Conservation (phyloP, 257 asterid species). For the Catharanthus roseus region DNA sequence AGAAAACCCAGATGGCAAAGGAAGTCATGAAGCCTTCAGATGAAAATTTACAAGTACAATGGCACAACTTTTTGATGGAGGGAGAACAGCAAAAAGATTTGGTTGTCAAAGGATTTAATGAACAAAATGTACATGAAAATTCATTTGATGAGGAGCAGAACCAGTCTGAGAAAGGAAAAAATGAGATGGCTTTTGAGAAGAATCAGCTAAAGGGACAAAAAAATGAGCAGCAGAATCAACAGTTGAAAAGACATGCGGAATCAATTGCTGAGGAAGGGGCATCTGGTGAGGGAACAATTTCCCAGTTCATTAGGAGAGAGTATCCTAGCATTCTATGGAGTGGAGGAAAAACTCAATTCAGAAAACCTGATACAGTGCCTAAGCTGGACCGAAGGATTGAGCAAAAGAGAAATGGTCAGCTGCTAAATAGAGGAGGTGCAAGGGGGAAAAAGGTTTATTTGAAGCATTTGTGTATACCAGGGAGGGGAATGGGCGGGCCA, state of each 20-base stretch:
- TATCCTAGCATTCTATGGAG: conserved; percentile 1
- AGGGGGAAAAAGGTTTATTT: neutral
- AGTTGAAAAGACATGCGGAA: too few species aligned
- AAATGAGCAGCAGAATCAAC: neutral
- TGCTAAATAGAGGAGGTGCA: neutral
- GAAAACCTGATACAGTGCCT: neutral
- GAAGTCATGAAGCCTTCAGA: neutral
- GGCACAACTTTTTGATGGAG: neutral
- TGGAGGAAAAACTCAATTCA: neutral
- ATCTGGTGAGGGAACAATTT: conserved; percentile 48
- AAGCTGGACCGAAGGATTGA: neutral
- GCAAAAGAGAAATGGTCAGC: conserved; percentile 6
- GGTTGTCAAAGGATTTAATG: neutral
- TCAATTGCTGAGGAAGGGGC: neutral
- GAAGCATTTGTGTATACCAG: neutral
- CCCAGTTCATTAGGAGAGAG: conserved; percentile 31
- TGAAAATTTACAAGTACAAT: neutral
- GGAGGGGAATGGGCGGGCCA: conserved; percentile 9
- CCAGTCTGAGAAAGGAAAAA: neutral
- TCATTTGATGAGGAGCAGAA: neutral
- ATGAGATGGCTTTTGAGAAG: neutral
- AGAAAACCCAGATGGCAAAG: neutral
- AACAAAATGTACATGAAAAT: neutral
- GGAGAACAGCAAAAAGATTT: neutral
- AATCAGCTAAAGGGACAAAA: neutral